Conservation (phyloP, 495 filamentous ascomycete species). For the Penicillium waksmanii region DNA sequence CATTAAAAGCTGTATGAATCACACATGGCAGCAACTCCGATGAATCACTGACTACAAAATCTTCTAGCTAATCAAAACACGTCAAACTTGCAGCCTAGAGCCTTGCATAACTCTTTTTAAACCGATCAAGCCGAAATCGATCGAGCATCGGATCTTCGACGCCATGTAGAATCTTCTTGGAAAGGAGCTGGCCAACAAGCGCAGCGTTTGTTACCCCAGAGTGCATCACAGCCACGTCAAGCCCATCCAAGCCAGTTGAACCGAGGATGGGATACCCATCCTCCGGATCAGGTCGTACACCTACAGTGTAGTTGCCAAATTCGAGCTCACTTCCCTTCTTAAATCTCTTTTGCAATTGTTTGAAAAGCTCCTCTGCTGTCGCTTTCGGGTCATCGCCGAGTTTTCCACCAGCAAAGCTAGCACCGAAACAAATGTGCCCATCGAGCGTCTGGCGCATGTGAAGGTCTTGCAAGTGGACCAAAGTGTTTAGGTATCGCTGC, state of each 20-base stretch:
- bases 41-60: not conserved
- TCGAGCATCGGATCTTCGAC: not conserved
- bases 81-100: not conserved
- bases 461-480: not conserved
- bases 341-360: not conserved
- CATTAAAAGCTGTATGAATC: too few relatives aligned
- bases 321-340: constrained; percentile 1
- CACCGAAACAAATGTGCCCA: not conserved
- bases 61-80: not conserved
- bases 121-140: not conserved
- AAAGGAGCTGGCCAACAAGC: not conserved
- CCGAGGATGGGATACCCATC: not conserved
- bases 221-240: constrained; percentile 4
- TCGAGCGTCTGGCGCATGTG: constrained; percentile 1
- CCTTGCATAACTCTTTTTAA: not conserved
- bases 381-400: not conserved
- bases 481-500: not conserved
- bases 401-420: not conserved
- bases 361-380: not conserved
- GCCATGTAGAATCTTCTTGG: not conserved
- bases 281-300: constrained; percentile 1
- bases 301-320: not conserved
- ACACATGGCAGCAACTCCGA: too few relatives aligned
- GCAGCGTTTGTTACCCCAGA: not conserved
- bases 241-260: not conserved